These are phyloP conservation scores for Thamnidium elegans DNA, from an alignment of 192 early-diverging fungal species.

Conservation along the genomic window DNA sequence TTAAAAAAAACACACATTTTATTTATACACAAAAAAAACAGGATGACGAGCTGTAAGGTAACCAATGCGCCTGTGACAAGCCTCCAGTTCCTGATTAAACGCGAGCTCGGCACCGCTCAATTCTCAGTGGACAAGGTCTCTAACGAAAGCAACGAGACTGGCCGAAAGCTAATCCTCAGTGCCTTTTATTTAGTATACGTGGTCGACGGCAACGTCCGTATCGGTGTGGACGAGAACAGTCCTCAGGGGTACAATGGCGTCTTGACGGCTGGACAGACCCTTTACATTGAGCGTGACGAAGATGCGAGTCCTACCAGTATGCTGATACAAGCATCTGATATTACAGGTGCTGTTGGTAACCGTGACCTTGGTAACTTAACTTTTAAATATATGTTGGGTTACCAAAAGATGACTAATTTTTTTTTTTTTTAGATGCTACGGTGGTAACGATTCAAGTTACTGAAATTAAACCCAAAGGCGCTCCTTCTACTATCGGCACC, in stretches of 20 bases:
- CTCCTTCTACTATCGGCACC: conserved; percentile 10
- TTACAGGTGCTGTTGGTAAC: conserved; percentile 20
- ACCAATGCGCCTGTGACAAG: conserved; percentile 30
- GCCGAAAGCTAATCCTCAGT: conserved; percentile 51
- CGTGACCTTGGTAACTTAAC: conserved; percentile 30
- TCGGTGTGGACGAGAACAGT: conserved; percentile 28
- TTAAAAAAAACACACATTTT: too few relatives aligned
- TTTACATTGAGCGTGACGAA: conserved; percentile 56
- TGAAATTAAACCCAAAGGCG: conserved; percentile 18
- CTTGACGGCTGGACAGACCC: conserved; percentile 45
- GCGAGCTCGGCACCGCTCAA: conserved; percentile 29
- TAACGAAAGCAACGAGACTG: conserved; percentile 32
- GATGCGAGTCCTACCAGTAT: conserved; percentile 53
- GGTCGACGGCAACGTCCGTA: conserved; percentile 43
- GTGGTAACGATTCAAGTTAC: conserved; percentile 30
- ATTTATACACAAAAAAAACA: neutral
- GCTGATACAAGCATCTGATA: conserved; percentile 35
- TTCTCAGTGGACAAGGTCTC: conserved; percentile 35
- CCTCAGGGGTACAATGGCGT: conserved; percentile 11
- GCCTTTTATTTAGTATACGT: conserved; percentile 57
- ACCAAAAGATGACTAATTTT: too few relatives aligned
- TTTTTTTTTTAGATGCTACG: conserved; percentile 26
- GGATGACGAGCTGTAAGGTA: conserved; percentile 31
- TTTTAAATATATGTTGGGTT: too few relatives aligned
- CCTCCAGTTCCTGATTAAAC: conserved; percentile 35